These are phyloP conservation scores for Arthrobotrys musiformis DNA, from an alignment of 2,329 filamentous ascomycete genomes.

Conservation along the genomic window DNA sequence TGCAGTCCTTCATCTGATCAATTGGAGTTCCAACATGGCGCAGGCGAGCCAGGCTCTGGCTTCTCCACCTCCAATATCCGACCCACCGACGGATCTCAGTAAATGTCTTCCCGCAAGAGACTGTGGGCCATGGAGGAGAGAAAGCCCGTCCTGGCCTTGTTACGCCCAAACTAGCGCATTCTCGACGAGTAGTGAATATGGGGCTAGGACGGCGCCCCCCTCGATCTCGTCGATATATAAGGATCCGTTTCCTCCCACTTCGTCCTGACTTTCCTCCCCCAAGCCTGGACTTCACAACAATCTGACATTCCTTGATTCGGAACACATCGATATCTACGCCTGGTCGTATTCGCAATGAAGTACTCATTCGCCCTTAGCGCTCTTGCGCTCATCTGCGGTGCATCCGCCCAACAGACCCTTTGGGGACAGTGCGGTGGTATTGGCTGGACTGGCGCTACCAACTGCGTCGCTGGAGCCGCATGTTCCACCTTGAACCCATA, in stretches of 20 bases:
- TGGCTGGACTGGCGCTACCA: conserved; percentile 56
- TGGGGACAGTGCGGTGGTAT: conserved; percentile 56
- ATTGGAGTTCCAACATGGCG: background rate
- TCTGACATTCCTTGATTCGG: conserved; percentile 47
- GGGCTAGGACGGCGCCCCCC: background rate
- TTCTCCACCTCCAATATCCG: conserved; percentile 55
- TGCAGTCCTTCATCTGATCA: conserved; percentile 33
- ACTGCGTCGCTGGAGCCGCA: conserved; percentile 56
- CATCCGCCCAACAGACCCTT: conserved; percentile 46
- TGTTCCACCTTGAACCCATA: conserved; percentile 58
- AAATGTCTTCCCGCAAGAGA: conserved; percentile 44
- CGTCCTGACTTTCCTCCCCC: conserved; percentile 34
- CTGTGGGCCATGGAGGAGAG: conserved; percentile 20
- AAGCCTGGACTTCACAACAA: conserved; percentile 54
- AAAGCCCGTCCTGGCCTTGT: background rate
- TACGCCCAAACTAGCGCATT: conserved; percentile 18
- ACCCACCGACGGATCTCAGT: conserved; percentile 54
- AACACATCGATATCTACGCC: conserved; percentile 44
- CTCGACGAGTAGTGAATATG: conserved; percentile 4
- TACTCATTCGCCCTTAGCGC: conserved; percentile 53
- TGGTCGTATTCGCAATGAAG: conserved; percentile 51
- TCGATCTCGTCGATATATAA: conserved; percentile 41
- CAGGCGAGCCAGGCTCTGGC: conserved; percentile 4
- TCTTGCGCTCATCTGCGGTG: conserved; percentile 52
- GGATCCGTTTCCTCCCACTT: conserved; percentile 37